Percentiles rank a stretch among this genome's conserved stretches.
These are phyloP conservation scores for Linanthus parryae DNA, from an alignment of 148 eudicot species.

Conservation along the genomic window DNA sequence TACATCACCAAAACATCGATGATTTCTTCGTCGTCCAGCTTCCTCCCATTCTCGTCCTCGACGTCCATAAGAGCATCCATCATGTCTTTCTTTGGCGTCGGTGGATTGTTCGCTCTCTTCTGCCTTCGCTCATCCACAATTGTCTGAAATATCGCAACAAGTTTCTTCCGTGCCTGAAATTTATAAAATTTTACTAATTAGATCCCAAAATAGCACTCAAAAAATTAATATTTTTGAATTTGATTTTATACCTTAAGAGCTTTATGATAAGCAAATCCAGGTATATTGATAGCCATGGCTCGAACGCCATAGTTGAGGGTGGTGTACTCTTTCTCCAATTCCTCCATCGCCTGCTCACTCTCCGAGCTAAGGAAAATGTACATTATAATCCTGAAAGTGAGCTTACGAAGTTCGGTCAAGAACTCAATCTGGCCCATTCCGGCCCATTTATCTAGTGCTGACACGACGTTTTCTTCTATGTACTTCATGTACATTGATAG, in stretches of 20 bases:
- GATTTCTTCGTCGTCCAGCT: slow-evolving; percentile 68
- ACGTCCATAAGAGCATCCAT: slow-evolving; percentile 67
- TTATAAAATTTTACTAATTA: no score
- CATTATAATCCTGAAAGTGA: slow-evolving; percentile 73
- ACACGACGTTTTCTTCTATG: slow-evolving; percentile 51
- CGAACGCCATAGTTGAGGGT: slow-evolving; percentile 64
- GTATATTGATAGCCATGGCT: slow-evolving; percentile 76
- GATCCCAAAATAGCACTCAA: not conserved
- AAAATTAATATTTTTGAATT: not conserved
- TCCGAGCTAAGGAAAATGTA: slow-evolving; percentile 73
- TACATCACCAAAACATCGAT: slow-evolving; percentile 81
- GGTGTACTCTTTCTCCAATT: slow-evolving; percentile 67
- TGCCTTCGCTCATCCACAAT: slow-evolving; percentile 47
- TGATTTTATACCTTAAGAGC: slow-evolving; percentile 67
- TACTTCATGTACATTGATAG: slow-evolving; percentile 53
- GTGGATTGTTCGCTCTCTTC: slow-evolving; percentile 20
- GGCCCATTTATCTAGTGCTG: slow-evolving; percentile 59
- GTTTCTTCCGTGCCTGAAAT: slow-evolving; percentile 69
- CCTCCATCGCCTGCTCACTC: slow-evolving; percentile 55
- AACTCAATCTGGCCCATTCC: slow-evolving; percentile 70
- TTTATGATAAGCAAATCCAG: slow-evolving; percentile 76
- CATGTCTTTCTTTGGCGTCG: slow-evolving; percentile 56
- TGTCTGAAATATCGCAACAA: slow-evolving; percentile 54
- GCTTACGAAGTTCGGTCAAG: slow-evolving; percentile 55
- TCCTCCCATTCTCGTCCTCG: slow-evolving; percentile 71